phyloP scores from a whole-genome alignment of 2,329 filamentous ascomycete species.

The Stachybotrys chartarum region DNA sequence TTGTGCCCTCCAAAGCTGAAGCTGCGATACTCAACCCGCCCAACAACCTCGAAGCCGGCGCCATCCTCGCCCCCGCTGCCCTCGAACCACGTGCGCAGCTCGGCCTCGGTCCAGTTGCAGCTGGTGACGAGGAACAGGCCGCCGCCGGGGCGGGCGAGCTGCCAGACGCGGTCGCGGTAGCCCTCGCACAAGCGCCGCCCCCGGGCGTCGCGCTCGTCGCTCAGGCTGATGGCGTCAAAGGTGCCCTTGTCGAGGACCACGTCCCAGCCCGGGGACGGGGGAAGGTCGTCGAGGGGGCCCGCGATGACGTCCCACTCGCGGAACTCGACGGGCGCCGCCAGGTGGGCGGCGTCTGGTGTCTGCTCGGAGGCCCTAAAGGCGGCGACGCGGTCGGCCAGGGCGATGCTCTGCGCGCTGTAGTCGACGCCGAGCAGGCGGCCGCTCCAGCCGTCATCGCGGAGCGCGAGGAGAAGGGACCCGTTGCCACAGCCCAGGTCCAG shows the following conservation, averaged over 20 bases:
- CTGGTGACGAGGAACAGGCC: conserved; percentile 82
- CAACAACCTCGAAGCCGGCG: conserved; percentile 51
- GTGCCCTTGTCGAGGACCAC: conserved; percentile 97
- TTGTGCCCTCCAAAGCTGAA: conserved; percentile 87
- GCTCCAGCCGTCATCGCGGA: conserved; percentile 57
- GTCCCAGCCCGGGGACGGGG: conserved; percentile 59
- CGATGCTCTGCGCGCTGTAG: conserved; percentile 70
- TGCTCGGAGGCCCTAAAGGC: conserved; percentile 12
- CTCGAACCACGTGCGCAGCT: conserved; percentile 75
- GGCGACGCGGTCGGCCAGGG: conserved; percentile 63
- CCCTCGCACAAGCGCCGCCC: conserved; percentile 62
- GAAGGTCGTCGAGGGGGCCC: conserved; percentile 23
- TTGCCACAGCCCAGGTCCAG: conserved; percentile 93
- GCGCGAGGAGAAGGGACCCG: conserved; percentile 79
- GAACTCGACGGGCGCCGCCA: conserved; percentile 30
- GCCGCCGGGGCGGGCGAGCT: conserved; percentile 56
- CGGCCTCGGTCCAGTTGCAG: conserved; percentile 95
- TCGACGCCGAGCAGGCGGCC: conserved; percentile 80
- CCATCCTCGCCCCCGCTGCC: conserved; percentile 16
- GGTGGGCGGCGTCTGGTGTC: conserved; percentile 9
- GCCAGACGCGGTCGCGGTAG: conserved; percentile 63
- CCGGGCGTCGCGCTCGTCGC: conserved; percentile 42
- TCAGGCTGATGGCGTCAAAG: conserved; percentile 89
- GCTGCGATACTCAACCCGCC: conserved; percentile 70
- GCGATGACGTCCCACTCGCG: conserved; percentile 57